phyloP scores from a whole-genome alignment of 805 yeast species.

The Helenozyma baotianmanensis region DNA sequence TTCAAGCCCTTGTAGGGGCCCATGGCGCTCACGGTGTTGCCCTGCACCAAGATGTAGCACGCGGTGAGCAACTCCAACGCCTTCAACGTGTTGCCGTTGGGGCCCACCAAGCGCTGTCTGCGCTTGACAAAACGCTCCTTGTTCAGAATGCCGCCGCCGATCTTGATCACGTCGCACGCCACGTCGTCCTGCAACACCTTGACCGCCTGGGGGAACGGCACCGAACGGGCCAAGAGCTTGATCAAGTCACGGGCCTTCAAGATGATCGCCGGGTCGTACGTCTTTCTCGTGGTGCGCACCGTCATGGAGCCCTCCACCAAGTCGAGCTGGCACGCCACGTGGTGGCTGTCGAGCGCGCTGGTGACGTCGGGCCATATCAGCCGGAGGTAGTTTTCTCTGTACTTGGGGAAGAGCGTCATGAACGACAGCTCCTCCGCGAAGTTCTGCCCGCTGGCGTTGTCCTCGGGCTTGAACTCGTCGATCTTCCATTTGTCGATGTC shows the following conservation, averaged over 20 bases:
- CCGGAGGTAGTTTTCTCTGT: constrained; percentile 85
- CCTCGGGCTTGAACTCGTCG: constrained; percentile 86
- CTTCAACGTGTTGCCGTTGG: constrained; percentile 92
- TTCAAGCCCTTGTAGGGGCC: constrained; percentile 93
- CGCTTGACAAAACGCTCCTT: constrained; percentile 93
- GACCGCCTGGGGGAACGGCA: constrained; percentile 94
- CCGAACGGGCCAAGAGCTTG: constrained; percentile 90
- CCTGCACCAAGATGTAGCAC: constrained; percentile 94
- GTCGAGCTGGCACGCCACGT: constrained; percentile 79
- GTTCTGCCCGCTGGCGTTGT: constrained; percentile 78
- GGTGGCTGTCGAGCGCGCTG: constrained; percentile 63
- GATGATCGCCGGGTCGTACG: constrained; percentile 91
- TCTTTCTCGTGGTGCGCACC: constrained; percentile 91
- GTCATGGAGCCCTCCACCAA: constrained; percentile 97
- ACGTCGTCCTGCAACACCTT: constrained; percentile 86
- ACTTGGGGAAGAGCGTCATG: constrained; percentile 93
- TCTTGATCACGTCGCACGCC: constrained; percentile 95
- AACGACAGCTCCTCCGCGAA: constrained; percentile 96
- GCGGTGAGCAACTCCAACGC: constrained; percentile 93
- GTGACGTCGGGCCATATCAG: constrained; percentile 94
- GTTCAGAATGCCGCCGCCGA: constrained; percentile 82
- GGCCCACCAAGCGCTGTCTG: constrained; percentile 94
- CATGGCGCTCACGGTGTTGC: constrained; percentile 95
- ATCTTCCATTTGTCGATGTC: constrained; percentile 91
- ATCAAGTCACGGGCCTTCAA: constrained; percentile 93